These are phyloP conservation scores for Xylaria scruposa DNA, from an alignment of 495 filamentous ascomycete species.

Conservation along the genomic window DNA sequence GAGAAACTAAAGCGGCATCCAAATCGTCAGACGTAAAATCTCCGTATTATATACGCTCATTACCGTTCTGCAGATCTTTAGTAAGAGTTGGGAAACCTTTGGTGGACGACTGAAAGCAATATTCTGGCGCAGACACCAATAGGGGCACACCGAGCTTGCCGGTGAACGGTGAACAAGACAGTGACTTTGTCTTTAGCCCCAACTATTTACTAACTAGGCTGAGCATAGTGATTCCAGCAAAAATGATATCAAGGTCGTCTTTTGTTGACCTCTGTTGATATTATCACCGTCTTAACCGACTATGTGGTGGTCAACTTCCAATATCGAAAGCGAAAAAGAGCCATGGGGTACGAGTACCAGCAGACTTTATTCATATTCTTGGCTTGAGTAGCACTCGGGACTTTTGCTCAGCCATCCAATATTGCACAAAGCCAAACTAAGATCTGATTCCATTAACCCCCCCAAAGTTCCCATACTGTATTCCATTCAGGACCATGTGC, in stretches of 20 bases:
- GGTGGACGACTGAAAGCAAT: background rate
- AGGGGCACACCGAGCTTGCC: background rate
- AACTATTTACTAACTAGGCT: background rate
- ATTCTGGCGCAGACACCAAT: background rate
- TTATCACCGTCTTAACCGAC: background rate
- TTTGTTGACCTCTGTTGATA: background rate
- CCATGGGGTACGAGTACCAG: background rate
- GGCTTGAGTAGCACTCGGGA: background rate
- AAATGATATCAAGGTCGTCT: background rate
- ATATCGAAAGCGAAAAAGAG: background rate
- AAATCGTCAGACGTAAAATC: background rate
- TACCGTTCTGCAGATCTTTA: background rate
- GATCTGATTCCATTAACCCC: background rate
- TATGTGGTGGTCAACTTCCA: background rate
- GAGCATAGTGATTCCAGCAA: background rate
- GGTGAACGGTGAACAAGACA: background rate
- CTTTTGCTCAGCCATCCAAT: background rate
- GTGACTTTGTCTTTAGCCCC: background rate
- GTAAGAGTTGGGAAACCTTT: background rate
- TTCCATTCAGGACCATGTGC: background rate
- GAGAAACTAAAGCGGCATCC: constrained; percentile 4
- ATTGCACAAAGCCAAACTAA: background rate
- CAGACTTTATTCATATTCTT: background rate
- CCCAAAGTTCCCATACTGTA: background rate
- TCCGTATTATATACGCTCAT: constrained; percentile 2